phyloP scores from a whole-genome alignment of 371 early-diverging fungal species.

The Circinella minor region DNA sequence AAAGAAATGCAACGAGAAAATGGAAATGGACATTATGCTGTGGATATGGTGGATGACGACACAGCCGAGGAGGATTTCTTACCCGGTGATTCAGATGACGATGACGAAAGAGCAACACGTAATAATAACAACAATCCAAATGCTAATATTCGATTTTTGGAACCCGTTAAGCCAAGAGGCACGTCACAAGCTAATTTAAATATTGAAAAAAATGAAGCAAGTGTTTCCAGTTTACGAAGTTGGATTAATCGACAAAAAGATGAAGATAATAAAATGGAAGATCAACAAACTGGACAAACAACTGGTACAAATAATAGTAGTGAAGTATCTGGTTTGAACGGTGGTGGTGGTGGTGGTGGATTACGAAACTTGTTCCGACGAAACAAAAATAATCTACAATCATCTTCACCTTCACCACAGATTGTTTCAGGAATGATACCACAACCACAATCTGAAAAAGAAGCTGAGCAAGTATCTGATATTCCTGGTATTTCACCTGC shows the following conservation, averaged over 20 bases:
- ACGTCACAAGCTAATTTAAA: slow-evolving; percentile 22
- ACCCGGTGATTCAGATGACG: slow-evolving; percentile 32
- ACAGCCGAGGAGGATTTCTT: slow-evolving; percentile 53
- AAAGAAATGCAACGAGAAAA: neutral
- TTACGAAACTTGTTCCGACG: slow-evolving; percentile 41
- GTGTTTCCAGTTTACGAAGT: slow-evolving; percentile 36
- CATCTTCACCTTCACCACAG: neutral
- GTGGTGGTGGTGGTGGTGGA: neutral
- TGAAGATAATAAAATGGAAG: neutral
- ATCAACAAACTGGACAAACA: slow-evolving; percentile 1
- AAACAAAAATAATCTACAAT: slow-evolving; percentile 11
- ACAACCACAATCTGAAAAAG: slow-evolving; percentile 19
- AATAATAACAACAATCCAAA: slow-evolving; percentile 28
- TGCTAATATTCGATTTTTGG: slow-evolving; percentile 46
- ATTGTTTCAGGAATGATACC: neutral
- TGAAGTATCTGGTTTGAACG: neutral
- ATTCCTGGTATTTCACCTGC: neutral
- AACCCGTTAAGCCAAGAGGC: slow-evolving; percentile 49
- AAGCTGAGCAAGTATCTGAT: slow-evolving; percentile 17
- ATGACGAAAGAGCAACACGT: slow-evolving; percentile 15
- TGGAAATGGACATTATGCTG: slow-evolving; percentile 21
- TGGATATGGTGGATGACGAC: slow-evolving; percentile 28
- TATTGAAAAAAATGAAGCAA: slow-evolving; percentile 38
- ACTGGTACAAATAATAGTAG: neutral
- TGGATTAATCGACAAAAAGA: slow-evolving; percentile 33